These are phyloP conservation scores for Aspergillus bertholletiae DNA, from an alignment of 495 filamentous ascomycete genomes.

Conservation along the genomic window DNA sequence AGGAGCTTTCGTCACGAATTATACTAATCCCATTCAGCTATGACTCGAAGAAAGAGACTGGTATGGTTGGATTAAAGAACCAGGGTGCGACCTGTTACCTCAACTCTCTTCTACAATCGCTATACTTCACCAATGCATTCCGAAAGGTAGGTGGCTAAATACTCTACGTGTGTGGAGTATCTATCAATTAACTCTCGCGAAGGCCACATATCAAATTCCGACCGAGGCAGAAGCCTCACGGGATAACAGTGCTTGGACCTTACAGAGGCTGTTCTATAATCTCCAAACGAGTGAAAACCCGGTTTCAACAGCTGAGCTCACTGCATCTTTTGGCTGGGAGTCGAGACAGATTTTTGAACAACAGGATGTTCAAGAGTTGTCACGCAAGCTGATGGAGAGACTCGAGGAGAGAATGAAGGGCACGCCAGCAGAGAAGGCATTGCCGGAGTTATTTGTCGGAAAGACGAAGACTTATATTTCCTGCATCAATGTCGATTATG, in stretches of 20 bases:
- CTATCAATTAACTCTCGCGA: constrained; percentile 4
- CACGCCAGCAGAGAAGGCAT: constrained; percentile 86
- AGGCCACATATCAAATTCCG: constrained; percentile 96
- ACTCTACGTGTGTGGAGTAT: constrained; percentile 5
- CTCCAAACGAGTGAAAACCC: constrained; percentile 78
- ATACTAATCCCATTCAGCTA: constrained; percentile 54
- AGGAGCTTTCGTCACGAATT: background rate
- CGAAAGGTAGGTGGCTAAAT: constrained; percentile 64
- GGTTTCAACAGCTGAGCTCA: constrained; percentile 89
- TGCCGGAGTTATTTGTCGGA: constrained; percentile 88
- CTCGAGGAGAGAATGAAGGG: constrained; percentile 98
- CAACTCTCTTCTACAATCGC: constrained; percentile 92
- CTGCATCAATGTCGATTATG: constrained; percentile 96
- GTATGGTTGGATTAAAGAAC: constrained; percentile 94
- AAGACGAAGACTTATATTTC: constrained; percentile 98
- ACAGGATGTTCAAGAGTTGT: constrained; percentile 97
- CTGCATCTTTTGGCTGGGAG: constrained; percentile 96
- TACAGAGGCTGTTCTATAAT: constrained; percentile 92
- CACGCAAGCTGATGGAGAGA: constrained; percentile 92
- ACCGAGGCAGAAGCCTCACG: constrained; percentile 77
- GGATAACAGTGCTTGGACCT: constrained; percentile 85
- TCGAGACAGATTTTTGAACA: constrained; percentile 97
- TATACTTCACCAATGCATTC: constrained; percentile 97
- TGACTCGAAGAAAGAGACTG: constrained; percentile 97
- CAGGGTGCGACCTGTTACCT: constrained; percentile 98